These are phyloP conservation scores for Dactylellina leptospora DNA, from an alignment of 2,329 filamentous ascomycete species.

Conservation along the genomic window DNA sequence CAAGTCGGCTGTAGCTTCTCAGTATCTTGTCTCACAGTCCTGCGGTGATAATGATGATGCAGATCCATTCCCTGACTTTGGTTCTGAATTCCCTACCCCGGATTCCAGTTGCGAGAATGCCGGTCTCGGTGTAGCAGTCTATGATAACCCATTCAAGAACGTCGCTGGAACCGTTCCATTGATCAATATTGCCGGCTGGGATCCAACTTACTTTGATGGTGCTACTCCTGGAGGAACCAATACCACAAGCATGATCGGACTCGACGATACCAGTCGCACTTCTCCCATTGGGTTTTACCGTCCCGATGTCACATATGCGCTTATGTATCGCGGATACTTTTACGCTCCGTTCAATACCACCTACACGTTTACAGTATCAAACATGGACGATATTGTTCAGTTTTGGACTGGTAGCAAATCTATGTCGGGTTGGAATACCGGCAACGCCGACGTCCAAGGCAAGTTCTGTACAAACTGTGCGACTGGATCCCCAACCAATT, in stretches of 20 bases:
- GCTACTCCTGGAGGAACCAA: neutral
- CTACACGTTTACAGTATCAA: neutral
- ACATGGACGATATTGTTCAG: constrained; percentile 6
- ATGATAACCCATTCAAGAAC: constrained; percentile 13
- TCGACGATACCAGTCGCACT: neutral
- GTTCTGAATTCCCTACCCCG: constrained; percentile 4
- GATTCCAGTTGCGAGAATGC: constrained; percentile 7
- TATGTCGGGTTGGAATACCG: neutral
- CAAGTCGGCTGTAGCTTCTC: neutral
- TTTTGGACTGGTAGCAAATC: constrained; percentile 10
- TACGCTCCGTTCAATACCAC: neutral
- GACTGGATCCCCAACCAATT: neutral
- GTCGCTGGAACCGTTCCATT: neutral
- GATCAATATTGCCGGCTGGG: constrained; percentile 11
- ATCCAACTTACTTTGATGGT: constrained; percentile 1
- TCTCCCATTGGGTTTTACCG: neutral
- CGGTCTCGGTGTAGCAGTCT: constrained; percentile 8
- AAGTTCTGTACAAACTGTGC: neutral
- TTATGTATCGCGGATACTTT: constrained; percentile 23
- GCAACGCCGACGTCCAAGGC: neutral
- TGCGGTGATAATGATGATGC: neutral
- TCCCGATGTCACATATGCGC: neutral
- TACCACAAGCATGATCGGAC: neutral
- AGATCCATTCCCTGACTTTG: neutral
- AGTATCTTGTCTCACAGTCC: neutral